Evolutionary conservation across 441 rosid species (phyloP).

Genomic region (Gossypium davidsonii): DNA sequence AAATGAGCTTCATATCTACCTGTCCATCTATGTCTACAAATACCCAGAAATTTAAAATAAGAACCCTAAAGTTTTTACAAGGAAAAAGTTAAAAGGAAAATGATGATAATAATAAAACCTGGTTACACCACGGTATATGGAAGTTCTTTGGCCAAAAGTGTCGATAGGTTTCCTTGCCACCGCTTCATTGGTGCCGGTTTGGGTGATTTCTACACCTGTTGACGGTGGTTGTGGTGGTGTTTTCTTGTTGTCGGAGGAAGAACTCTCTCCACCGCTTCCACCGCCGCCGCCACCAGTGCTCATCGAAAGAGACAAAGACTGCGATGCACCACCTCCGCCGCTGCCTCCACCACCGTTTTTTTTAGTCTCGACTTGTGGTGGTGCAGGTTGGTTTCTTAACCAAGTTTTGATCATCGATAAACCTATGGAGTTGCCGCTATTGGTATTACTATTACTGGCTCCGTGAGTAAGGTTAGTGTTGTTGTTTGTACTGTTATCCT

Average conservation of each 20-base stretch:
- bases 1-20: slow-evolving; percentile 73
- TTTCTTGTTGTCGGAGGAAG: slow-evolving; percentile 29
- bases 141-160: slow-evolving; percentile 66
- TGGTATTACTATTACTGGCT: neutral
- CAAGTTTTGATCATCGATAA: slow-evolving; percentile 77
- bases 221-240: slow-evolving; percentile 24
- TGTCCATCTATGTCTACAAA: slow-evolving; percentile 68
- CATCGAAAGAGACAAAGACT: slow-evolving; percentile 66
- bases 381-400: slow-evolving; percentile 60
- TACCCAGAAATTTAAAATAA: neutral
- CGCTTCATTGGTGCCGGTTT: slow-evolving; percentile 34
- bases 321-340: slow-evolving; percentile 33
- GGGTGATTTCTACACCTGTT: slow-evolving; percentile 6
- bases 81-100: too few species aligned
- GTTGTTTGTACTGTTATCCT: neutral
- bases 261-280: slow-evolving; percentile 23
- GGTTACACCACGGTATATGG: slow-evolving; percentile 66
- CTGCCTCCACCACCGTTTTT: slow-evolving; percentile 24
- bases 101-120: slow-evolving; percentile 25
- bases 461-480: too few species aligned
- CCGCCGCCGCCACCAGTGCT: slow-evolving; percentile 31
- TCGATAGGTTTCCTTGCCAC: slow-evolving; percentile 43
- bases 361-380: slow-evolving; percentile 26
- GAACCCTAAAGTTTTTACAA: neutral
- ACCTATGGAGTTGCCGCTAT: slow-evolving; percentile 38